Evolutionary conservation across 106 monocot species (phyloP).

Genomic region (Amphibolis antarctica): DNA sequence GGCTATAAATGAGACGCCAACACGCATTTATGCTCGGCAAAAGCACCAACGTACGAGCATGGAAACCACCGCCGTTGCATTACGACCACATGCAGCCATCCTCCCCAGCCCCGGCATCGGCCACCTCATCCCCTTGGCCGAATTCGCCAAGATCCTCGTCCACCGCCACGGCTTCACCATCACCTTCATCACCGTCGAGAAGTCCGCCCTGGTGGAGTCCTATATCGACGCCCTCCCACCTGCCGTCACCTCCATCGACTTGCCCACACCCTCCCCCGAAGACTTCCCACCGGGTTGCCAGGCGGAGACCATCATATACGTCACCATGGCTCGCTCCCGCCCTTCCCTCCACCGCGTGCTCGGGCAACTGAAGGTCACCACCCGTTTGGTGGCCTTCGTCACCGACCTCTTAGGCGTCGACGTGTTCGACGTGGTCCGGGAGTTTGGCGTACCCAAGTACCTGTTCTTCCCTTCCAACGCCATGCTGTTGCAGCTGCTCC

Average conservation of each 20-base stretch:
- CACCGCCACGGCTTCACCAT: constrained; percentile 26
- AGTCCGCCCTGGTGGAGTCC: constrained; percentile 10
- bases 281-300: constrained; percentile 28
- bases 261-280: constrained; percentile 29
- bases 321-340: constrained; percentile 21
- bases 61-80: background rate
- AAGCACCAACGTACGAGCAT: background rate
- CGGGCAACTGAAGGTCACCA: constrained; percentile 5
- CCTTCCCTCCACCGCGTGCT: constrained; percentile 28
- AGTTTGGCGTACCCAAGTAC: constrained; percentile 26
- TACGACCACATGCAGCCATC: constrained; percentile 16
- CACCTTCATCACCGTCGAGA: constrained; percentile 36
- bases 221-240: constrained; percentile 31
- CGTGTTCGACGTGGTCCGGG: constrained; percentile 16
- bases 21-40: too few species aligned
- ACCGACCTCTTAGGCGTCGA: constrained; percentile 39
- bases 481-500: constrained; percentile 13
- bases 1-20: too few species aligned
- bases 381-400: constrained; percentile 31
- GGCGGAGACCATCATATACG: constrained; percentile 21
- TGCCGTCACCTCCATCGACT: constrained; percentile 23
- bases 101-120: constrained; percentile 53
- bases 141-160: constrained; percentile 34
- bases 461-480: constrained; percentile 29
- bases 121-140: constrained; percentile 44